These are phyloP conservation scores for Sclerotinia glacialis DNA, from an alignment of 2,329 filamentous ascomycete species.

Conservation along the genomic window DNA sequence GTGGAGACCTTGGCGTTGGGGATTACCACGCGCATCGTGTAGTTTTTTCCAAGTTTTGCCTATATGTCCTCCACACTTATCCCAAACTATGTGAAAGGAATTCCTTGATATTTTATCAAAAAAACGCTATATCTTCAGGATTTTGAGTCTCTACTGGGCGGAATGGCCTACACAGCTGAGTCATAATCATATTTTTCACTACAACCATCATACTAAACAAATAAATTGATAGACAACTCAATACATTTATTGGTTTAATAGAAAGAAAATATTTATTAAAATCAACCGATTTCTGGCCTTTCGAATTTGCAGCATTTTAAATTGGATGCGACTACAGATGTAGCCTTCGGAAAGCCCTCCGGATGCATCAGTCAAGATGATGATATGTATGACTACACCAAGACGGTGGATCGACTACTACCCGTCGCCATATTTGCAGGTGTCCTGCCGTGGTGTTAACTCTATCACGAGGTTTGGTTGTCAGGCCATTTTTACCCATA, in stretches of 20 bases:
- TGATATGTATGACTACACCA: constrained; percentile 50
- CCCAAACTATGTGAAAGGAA: background rate
- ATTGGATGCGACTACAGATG: constrained; percentile 54
- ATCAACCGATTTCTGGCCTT: constrained; percentile 38
- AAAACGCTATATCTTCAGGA: background rate
- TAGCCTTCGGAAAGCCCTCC: constrained; percentile 51
- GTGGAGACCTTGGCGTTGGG: background rate
- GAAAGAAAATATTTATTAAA: constrained; percentile 41
- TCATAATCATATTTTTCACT: background rate
- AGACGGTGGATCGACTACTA: constrained; percentile 44
- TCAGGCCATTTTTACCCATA: constrained; percentile 45
- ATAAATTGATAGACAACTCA: constrained; percentile 43
- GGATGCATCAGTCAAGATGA: constrained; percentile 49
- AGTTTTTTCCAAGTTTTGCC: background rate
- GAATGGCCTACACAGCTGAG: background rate
- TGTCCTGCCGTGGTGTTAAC: constrained; percentile 43
- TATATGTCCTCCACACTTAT: background rate
- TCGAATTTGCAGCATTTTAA: constrained; percentile 57
- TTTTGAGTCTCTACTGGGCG: background rate
- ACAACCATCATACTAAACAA: background rate
- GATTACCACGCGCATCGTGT: background rate
- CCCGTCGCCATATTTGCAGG: constrained; percentile 47
- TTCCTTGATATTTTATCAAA: background rate
- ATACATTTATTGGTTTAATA: constrained; percentile 24
- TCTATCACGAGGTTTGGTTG: constrained; percentile 43